phyloP scores from a whole-genome alignment of 331 rosid genomes.

The Malus hybrid region DNA sequence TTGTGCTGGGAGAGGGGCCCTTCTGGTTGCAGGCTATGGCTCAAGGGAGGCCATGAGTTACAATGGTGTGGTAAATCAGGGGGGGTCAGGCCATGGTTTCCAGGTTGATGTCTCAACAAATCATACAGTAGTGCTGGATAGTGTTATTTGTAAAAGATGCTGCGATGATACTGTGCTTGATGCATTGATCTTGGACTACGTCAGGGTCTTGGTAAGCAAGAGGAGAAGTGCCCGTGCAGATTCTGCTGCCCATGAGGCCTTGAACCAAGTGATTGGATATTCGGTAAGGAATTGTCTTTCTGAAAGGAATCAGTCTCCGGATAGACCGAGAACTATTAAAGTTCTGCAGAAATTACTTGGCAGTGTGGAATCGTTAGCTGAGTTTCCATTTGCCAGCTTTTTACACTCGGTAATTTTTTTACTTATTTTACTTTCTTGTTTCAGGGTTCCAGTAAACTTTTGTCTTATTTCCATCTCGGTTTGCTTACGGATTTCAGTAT shows the following conservation, averaged over 20 bases:
- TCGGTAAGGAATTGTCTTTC: slow-evolving; percentile 41
- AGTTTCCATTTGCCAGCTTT: slow-evolving; percentile 87
- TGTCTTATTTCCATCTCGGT: not conserved
- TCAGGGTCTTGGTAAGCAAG: slow-evolving; percentile 68
- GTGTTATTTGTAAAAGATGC: slow-evolving; percentile 76
- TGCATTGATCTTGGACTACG: slow-evolving; percentile 81
- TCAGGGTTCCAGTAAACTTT: slow-evolving; percentile 7
- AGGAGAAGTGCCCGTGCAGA: slow-evolving; percentile 71
- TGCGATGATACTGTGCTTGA: slow-evolving; percentile 68
- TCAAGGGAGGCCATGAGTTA: slow-evolving; percentile 51
- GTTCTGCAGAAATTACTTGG: slow-evolving; percentile 39
- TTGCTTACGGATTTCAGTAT: not conserved
- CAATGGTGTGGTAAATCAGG: slow-evolving; percentile 55
- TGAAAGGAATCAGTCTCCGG: slow-evolving; percentile 30
- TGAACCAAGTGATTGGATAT: slow-evolving; percentile 62
- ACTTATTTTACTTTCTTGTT: slow-evolving; percentile 18
- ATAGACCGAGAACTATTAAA: slow-evolving; percentile 33
- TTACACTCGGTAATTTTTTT: slow-evolving; percentile 60
- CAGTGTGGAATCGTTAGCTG: slow-evolving; percentile 83
- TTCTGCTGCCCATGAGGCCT: slow-evolving; percentile 60
- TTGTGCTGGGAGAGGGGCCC: slow-evolving; percentile 94
- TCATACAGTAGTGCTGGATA: slow-evolving; percentile 54
- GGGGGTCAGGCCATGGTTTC: slow-evolving; percentile 49
- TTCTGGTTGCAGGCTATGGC: slow-evolving; percentile 55
- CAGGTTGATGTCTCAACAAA: slow-evolving; percentile 59